phyloP scores from a whole-genome alignment of 331 rosid species.

The Arachis monticola region DNA sequence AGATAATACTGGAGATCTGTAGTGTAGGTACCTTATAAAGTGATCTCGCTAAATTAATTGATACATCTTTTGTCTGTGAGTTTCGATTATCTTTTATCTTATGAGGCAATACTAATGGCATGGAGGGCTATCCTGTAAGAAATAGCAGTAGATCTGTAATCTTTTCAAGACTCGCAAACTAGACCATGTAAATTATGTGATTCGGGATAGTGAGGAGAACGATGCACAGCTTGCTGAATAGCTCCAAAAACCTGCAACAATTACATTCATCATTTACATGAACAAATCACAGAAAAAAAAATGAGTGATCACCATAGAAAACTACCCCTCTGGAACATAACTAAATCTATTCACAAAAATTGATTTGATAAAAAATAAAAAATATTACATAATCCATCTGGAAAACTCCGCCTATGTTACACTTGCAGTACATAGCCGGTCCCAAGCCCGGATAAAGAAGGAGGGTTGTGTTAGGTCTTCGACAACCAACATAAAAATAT shows the following conservation, averaged over 20 bases:
- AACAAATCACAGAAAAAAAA: not conserved
- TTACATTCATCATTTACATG: constrained; percentile 14
- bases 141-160: constrained; percentile 73
- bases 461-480: too few relatives aligned
- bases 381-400: too few relatives aligned
- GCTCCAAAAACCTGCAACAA: constrained; percentile 79
- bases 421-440: too few relatives aligned
- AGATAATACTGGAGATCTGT: constrained; percentile 28
- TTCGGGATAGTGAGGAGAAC: constrained; percentile 84
- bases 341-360: too few relatives aligned
- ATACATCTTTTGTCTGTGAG: constrained; percentile 59
- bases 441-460: too few relatives aligned
- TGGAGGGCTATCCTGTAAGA: constrained; percentile 76
- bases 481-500: too few relatives aligned
- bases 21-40: constrained; percentile 65
- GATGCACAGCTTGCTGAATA: constrained; percentile 89
- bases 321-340: too few relatives aligned
- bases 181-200: constrained; percentile 84
- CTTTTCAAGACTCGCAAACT: constrained; percentile 78
- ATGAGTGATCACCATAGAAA: too few relatives aligned
- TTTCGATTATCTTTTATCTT: constrained; percentile 41
- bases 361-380: too few relatives aligned
- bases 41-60: constrained; percentile 83
- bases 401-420: too few relatives aligned
- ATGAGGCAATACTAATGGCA: constrained; percentile 49